These are phyloP conservation scores for Pseudonectria buxi DNA, from an alignment of 2,329 filamentous ascomycete genomes.

Conservation along the genomic window DNA sequence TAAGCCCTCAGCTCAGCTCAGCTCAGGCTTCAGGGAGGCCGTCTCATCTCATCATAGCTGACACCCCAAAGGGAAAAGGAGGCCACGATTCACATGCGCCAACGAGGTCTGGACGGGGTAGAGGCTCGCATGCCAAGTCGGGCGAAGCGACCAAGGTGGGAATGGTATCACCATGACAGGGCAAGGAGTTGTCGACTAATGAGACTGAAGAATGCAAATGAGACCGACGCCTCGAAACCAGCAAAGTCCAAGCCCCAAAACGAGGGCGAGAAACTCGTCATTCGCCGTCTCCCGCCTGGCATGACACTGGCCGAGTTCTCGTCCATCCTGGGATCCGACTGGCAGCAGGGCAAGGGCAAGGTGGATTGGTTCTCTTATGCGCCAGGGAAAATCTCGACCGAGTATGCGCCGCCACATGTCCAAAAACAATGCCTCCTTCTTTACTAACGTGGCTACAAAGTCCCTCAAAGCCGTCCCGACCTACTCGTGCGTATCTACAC, in stretches of 20 bases:
- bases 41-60: too few relatives aligned
- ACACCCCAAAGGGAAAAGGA: conserved; percentile 18
- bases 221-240: conserved; percentile 23
- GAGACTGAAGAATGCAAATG: conserved; percentile 19
- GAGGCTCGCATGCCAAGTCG: conserved; percentile 22
- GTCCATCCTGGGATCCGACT: conserved; percentile 65
- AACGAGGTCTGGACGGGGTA: conserved; percentile 18
- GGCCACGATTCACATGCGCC: conserved; percentile 16
- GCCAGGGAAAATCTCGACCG: conserved; percentile 67
- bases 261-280: conserved; percentile 70
- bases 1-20: too few relatives aligned
- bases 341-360: conserved; percentile 73
- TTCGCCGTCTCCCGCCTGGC: conserved; percentile 79
- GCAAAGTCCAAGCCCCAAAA: conserved; percentile 27
- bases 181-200: conserved; percentile 11
- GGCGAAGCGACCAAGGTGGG: conserved; percentile 24
- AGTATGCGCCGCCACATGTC: conserved; percentile 49
- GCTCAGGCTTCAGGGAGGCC: too few relatives aligned
- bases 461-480: conserved; percentile 76
- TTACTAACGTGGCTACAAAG: conserved; percentile 35
- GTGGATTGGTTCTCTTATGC: conserved; percentile 74
- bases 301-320: conserved; percentile 76
- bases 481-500: conserved; percentile 76
- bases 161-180: conserved; percentile 1
- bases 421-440: neutral